Conservation (phyloP, 208 protist species). For the Leptomonas seymouri region DNA sequence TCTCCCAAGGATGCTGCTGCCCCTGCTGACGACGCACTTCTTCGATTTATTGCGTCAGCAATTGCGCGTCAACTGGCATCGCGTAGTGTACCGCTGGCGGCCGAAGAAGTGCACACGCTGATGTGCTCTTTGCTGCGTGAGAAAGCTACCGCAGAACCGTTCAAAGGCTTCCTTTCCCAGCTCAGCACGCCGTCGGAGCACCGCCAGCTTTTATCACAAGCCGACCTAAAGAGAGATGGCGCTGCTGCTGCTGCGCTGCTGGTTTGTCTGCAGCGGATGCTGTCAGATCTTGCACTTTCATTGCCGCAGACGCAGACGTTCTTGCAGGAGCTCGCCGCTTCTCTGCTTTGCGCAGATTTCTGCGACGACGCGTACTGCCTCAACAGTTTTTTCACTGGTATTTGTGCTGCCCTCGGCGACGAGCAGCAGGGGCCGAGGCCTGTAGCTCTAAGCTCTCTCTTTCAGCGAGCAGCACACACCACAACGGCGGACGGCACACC, state of each 20-base stretch:
- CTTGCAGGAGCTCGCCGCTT: not conserved
- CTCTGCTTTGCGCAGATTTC: slow-evolving; percentile 6
- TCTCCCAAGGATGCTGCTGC: not conserved
- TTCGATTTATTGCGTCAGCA: not conserved
- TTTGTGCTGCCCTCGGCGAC: not conserved
- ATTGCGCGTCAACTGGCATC: not conserved
- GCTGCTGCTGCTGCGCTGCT: not conserved
- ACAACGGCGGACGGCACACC: not conserved
- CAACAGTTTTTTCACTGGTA: not conserved
- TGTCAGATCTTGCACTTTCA: not conserved
- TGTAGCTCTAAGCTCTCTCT: not conserved
- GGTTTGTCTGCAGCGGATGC: not conserved
- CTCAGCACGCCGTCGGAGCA: not conserved
- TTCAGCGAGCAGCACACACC: not conserved
- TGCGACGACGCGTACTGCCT: not conserved
- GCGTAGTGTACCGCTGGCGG: not conserved
- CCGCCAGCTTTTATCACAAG: too few species aligned
- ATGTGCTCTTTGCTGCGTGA: not conserved
- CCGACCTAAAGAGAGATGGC: not conserved
- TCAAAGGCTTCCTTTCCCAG: not conserved
- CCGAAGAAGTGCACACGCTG: not conserved
- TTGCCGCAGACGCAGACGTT: not conserved
- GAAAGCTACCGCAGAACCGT: not conserved
- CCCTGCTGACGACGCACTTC: not conserved
- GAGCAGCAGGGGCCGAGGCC: too few species aligned